phyloP scores from a whole-genome alignment of 495 filamentous ascomycete genomes.

The Podospora tetraspora region DNA sequence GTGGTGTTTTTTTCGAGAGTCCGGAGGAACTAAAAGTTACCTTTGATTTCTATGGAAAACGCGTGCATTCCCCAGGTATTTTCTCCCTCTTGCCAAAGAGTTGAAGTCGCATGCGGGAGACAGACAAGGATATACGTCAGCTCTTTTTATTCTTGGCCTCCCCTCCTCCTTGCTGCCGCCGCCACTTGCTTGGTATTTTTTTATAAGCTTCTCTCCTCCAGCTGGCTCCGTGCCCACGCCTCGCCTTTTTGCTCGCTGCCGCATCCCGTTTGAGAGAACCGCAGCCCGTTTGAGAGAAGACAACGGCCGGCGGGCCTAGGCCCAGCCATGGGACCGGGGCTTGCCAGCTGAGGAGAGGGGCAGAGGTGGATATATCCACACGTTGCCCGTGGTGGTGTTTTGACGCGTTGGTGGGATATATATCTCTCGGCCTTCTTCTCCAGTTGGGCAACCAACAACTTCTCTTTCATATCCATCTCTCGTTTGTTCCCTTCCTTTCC shows the following conservation, averaged over 20 bases:
- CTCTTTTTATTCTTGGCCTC: not conserved
- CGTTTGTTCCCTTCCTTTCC: not conserved
- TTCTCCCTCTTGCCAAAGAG: not conserved
- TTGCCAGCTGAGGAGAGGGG: not conserved
- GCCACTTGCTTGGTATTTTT: not conserved
- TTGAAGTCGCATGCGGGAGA: not conserved
- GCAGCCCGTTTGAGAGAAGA: not conserved
- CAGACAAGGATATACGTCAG: not conserved
- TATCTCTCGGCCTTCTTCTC: not conserved
- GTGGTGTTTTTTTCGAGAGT: not conserved
- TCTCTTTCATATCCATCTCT: not conserved
- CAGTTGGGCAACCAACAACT: not conserved
- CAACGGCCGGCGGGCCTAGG: not conserved
- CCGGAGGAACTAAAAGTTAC: not conserved
- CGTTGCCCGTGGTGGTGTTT: not conserved
- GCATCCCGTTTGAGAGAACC: not conserved
- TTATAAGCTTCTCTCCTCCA: not conserved
- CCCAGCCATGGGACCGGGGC: not conserved
- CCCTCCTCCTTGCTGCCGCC: not conserved
- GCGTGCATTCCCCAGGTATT: not conserved
- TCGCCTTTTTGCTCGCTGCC: not conserved
- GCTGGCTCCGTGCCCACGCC: not conserved
- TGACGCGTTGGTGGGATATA: not conserved
- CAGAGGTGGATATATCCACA: not conserved
- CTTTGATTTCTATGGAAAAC: not conserved